Evolutionary conservation across 306 rosid genomes (phyloP).

Genomic region (Acacia melanoxylon): DNA sequence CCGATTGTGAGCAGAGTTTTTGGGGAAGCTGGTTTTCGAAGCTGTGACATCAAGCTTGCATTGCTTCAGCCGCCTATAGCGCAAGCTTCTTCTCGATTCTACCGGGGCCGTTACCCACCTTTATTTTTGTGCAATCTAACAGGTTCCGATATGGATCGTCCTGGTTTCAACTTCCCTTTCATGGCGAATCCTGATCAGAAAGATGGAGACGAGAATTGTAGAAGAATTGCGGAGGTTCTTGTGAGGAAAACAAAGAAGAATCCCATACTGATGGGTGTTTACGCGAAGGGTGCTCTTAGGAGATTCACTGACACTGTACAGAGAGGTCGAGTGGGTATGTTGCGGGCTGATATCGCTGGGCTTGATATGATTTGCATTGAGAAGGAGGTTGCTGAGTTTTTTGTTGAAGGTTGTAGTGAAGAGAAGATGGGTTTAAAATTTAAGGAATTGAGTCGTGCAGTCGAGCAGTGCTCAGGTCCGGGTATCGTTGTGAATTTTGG

Average conservation of each 20-base stretch:
- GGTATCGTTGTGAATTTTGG: slow-evolving; percentile 68
- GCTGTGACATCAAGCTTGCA: slow-evolving; percentile 76
- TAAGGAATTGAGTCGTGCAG: slow-evolving; percentile 53
- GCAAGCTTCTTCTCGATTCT: slow-evolving; percentile 37
- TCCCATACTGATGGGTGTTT: slow-evolving; percentile 69
- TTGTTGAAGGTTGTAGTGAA: slow-evolving; percentile 39
- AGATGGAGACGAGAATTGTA: slow-evolving; percentile 51
- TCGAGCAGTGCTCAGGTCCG: slow-evolving; percentile 51
- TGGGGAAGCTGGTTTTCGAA: slow-evolving; percentile 82
- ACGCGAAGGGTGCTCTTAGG: slow-evolving; percentile 56
- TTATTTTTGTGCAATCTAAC: slow-evolving; percentile 57
- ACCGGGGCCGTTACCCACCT: slow-evolving; percentile 58
- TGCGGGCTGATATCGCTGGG: slow-evolving; percentile 47
- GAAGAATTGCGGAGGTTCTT: slow-evolving; percentile 63
- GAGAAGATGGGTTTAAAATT: slow-evolving; percentile 59
- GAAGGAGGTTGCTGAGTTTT: slow-evolving; percentile 57
- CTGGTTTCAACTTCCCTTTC: slow-evolving; percentile 47
- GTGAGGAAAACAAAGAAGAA: slow-evolving; percentile 50
- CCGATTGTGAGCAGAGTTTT: slow-evolving; percentile 92
- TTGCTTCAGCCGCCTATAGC: slow-evolving; percentile 65
- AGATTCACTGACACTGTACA: slow-evolving; percentile 49
- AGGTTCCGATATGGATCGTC: slow-evolving; percentile 40
- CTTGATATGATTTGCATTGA: slow-evolving; percentile 42
- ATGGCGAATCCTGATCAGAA: slow-evolving; percentile 3
- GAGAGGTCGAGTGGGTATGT: slow-evolving; percentile 22